A percentile compares a stretch with the other conserved stretches of the same genome.
phyloP scores from a whole-genome alignment of 495 filamentous ascomycete genomes.

The Immersiella caudata region DNA sequence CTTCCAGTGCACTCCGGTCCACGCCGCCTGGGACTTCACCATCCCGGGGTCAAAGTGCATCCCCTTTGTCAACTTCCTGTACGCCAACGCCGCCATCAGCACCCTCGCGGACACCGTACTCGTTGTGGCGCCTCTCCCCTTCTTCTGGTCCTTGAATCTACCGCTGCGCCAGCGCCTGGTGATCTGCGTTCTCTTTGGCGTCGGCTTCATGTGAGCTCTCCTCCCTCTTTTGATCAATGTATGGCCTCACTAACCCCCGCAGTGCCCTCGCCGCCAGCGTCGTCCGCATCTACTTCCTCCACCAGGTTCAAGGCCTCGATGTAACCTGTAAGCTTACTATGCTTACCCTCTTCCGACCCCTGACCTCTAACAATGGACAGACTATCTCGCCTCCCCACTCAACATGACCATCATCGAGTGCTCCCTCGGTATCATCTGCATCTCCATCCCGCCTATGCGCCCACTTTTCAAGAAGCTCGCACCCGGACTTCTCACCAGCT shows the following conservation, averaged over 20 bases:
- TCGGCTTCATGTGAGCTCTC: slow-evolving; percentile 32
- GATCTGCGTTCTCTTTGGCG: slow-evolving; percentile 33
- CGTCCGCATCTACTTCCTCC: slow-evolving; percentile 28
- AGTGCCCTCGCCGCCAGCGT: slow-evolving; percentile 36
- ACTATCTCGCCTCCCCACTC: slow-evolving; percentile 31
- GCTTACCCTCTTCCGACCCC: background rate
- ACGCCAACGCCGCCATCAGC: slow-evolving; percentile 47
- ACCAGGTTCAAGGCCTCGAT: slow-evolving; percentile 29
- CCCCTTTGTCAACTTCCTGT: slow-evolving; percentile 47
- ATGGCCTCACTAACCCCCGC: background rate
- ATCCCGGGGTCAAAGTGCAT: slow-evolving; percentile 44
- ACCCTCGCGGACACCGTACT: slow-evolving; percentile 53
- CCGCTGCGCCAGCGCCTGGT: slow-evolving; percentile 31
- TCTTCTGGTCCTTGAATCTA: slow-evolving; percentile 44
- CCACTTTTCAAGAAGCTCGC: slow-evolving; percentile 29
- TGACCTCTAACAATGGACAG: slow-evolving; percentile 20
- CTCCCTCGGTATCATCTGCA: slow-evolving; percentile 37
- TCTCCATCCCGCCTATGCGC: slow-evolving; percentile 34
- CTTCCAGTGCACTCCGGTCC: slow-evolving; percentile 51
- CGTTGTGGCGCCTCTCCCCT: slow-evolving; percentile 46
- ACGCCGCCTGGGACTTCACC: slow-evolving; percentile 46
- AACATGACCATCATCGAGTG: slow-evolving; percentile 40
- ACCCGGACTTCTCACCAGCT: slow-evolving; percentile 17
- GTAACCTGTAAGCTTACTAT: slow-evolving; percentile 27
- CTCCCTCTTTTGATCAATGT: background rate